Evolutionary conservation across 345 rosid genomes (phyloP), one percentile per base, ranked within the genome.

Genomic region (Theobroma cacao): DNA sequence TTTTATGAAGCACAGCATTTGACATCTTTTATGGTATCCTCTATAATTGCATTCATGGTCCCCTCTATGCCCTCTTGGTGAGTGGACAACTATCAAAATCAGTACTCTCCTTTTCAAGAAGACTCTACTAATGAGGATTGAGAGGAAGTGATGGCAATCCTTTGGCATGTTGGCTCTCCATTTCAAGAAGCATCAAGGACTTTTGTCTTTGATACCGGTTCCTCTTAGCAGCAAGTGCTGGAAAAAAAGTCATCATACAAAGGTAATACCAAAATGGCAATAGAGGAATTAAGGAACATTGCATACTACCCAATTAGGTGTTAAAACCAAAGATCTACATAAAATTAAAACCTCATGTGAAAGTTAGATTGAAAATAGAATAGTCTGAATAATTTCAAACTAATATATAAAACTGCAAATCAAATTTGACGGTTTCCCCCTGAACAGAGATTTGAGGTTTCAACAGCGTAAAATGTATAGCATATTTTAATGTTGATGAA

Each of bases 161-260:
- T 85, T 96, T 94, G 0, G 95, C 98, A 15, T 93, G 99, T 71
- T 96, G 97, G 84, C 98, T 90, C 87, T 93, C 98, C 98, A 94
- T 90, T 88, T 94, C 98, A 10, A 91, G 90, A 79, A 83, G 86
- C 99, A 96, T 92, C 82, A 96, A 58, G 5, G 99, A 96, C 79
- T 93, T 96, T 77, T 96, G 98, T 75, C 99, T 90, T 64, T 93
- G 98, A 75, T 97, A 93, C 79, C 88, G 80, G 85, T 97, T 97
- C 85, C 98, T 91, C 93, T 91, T 93, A 2, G 99, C 92, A 36
- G 95, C 87, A 61, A 97, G 88, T 15, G 94, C 98, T 91, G 91
- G 17, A 7, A 70, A 59, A 81, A 81, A 80, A 13, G 22, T 47
- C 7, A 82, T 66, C 38, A 1, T 34, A 77, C 5, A 2, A 36